Conservation (phyloP, 441 rosid genomes). For the Aquilaria agallochum region DNA sequence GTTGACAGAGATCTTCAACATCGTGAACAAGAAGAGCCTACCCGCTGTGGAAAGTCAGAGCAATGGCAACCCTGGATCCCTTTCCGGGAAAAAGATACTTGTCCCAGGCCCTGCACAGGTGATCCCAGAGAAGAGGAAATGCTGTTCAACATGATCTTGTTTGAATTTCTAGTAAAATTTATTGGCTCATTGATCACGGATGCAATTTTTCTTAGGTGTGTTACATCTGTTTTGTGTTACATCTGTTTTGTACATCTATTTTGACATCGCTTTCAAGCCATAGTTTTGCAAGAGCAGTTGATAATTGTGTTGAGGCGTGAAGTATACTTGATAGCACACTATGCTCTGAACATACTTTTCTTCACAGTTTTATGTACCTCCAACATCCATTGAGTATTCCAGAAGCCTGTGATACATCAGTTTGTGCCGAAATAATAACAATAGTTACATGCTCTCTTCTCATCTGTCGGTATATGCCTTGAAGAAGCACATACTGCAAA, state of each 20-base stretch:
- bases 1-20: constrained; percentile 77
- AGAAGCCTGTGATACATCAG: too few relatives aligned
- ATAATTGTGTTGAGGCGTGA: constrained; percentile 12
- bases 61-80: constrained; percentile 58
- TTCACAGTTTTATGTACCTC: too few relatives aligned
- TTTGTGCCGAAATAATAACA: too few relatives aligned
- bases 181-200: constrained; percentile 10
- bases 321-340: neutral
- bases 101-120: constrained; percentile 78
- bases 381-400: too few relatives aligned
- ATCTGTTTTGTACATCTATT: constrained; percentile 36
- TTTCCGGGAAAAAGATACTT: constrained; percentile 76
- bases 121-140: constrained; percentile 51
- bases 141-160: constrained; percentile 47
- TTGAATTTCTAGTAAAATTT: neutral
- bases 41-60: constrained; percentile 47
- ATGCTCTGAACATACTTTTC: too few relatives aligned
- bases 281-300: constrained; percentile 20
- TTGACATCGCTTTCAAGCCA: constrained; percentile 8
- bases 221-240: constrained; percentile 32
- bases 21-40: constrained; percentile 75
- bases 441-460: too few relatives aligned
- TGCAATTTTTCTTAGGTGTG: constrained; percentile 36
- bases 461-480: too few relatives aligned
- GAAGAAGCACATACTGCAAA: too few relatives aligned